Evolutionary conservation across 1,284 basidiomycete species (phyloP).

Genomic region (Amylostereum chailletii): DNA sequence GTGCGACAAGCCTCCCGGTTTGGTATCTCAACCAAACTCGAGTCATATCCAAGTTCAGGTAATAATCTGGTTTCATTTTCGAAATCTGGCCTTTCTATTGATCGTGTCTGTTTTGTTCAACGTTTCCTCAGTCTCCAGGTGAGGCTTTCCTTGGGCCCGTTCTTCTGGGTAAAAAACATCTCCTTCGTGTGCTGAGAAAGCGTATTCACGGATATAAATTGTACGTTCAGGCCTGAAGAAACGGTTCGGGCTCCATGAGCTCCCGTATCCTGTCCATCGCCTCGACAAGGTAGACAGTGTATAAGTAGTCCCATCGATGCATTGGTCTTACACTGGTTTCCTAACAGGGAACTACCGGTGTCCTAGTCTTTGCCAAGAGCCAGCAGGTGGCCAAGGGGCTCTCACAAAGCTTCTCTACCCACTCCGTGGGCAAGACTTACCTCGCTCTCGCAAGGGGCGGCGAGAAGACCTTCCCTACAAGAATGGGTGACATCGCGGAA

Average conservation of each 20-base stretch:
- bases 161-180: not conserved
- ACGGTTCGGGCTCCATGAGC: slow-evolving; percentile 23
- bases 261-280: slow-evolving; percentile 50
- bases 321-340: no score
- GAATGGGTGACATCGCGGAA: slow-evolving; percentile 36
- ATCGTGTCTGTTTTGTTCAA: no score
- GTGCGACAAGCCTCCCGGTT: slow-evolving; percentile 54
- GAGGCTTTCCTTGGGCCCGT: no score
- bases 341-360: slow-evolving; percentile 54
- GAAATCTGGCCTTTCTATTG: no score
- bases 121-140: no score
- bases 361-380: slow-evolving; percentile 46
- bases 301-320: no score
- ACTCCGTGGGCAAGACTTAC: slow-evolving; percentile 49
- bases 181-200: slow-evolving; percentile 8
- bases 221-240: slow-evolving; percentile 28
- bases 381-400: slow-evolving; percentile 35
- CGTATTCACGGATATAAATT: not conserved
- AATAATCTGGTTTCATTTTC: no score
- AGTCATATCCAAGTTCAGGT: slow-evolving; percentile 7
- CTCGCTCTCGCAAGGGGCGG: slow-evolving; percentile 57
- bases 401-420: slow-evolving; percentile 42
- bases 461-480: slow-evolving; percentile 31
- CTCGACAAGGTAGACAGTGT: slow-evolving; percentile 48
- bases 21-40: slow-evolving; percentile 40